Base-by-base conservation (phyloP, 2,329 filamentous ascomycete genomes). In the Penicillium sp. region DNA sequence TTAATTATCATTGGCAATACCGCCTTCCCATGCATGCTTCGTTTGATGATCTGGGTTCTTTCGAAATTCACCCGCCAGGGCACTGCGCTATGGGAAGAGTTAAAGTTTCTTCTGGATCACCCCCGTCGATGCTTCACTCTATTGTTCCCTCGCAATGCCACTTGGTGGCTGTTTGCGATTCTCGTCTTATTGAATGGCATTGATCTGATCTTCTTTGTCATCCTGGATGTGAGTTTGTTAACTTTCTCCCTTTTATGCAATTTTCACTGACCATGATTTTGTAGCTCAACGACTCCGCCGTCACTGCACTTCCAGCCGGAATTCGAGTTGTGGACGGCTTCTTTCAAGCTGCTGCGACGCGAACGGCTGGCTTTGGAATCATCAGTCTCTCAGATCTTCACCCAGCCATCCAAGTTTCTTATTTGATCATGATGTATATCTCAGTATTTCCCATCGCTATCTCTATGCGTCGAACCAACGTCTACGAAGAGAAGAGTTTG, bases 351-450 rank as follows among this genome's bases (percentile, higher is more conserved):
- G 87, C 89, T 0, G 88, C 91, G 6, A 97, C 93, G 1, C 83
- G 94, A 71, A 97, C 94, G 0, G 93, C 94, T 4, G 93, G 94
- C 0, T 96, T 97, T 69, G 83, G 89, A 1, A 90, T 89, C 31
- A 85, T 97, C 66, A 91, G 89, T 71, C 78, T 97, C 40, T 80
- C 89, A 2, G 78, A 84, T 0, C 80, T 99, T 2, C 93, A 97
- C 65, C 93, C 94, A 1, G 94, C 90, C 3, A 91, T 97, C 57
- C 93, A 96, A 69, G 91, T 95, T 15, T 91, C 92, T 25, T 97
- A 97, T 77, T 81, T 97, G 75, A 88, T 97, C 75, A 97, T 97
- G 94, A 97, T 97, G 94, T 97, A 97, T 75, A 96, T 97, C 61
- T 96, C 93, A 57, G 90, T 97, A 59, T 96, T 96, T 67, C 93